Percentiles rank a stretch among this genome's conserved stretches.
phyloP scores from a whole-genome alignment of 2,329 filamentous ascomycete genomes.

The Beauveria scarabaeidicola region DNA sequence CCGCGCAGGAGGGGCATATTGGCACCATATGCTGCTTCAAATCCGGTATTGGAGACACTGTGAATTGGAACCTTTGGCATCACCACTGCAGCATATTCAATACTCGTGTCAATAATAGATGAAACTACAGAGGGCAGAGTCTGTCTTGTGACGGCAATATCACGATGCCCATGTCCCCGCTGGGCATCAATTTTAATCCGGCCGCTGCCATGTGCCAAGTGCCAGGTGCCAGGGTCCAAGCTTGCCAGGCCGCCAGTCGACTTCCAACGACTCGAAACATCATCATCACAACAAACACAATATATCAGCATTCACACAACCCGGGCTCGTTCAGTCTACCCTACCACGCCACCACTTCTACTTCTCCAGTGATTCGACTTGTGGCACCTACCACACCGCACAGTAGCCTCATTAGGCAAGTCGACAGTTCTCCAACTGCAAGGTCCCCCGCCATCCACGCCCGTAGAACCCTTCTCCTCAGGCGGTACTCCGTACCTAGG shows the following conservation, averaged over 20 bases:
- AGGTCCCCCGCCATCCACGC: background rate
- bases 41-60: background rate
- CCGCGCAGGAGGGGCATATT: background rate
- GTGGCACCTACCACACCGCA: background rate
- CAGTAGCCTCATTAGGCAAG: slow-evolving; percentile 10
- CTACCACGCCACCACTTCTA: background rate
- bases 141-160: background rate
- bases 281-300: background rate
- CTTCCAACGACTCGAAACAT: background rate
- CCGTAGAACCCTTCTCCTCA: background rate
- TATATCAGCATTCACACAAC: background rate
- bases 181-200: slow-evolving; percentile 2
- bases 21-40: background rate
- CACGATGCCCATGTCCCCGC: background rate
- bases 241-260: background rate
- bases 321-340: background rate
- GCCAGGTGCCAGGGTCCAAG: background rate
- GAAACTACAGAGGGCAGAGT: background rate
- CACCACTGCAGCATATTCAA: background rate
- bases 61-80: background rate
- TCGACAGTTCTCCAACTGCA: background rate
- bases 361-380: background rate
- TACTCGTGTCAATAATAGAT: no score
- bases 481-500: background rate
- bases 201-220: background rate